Evolutionary conservation across 2,329 filamentous ascomycete genomes (phyloP).

Genomic region (Penicillium sp.): DNA sequence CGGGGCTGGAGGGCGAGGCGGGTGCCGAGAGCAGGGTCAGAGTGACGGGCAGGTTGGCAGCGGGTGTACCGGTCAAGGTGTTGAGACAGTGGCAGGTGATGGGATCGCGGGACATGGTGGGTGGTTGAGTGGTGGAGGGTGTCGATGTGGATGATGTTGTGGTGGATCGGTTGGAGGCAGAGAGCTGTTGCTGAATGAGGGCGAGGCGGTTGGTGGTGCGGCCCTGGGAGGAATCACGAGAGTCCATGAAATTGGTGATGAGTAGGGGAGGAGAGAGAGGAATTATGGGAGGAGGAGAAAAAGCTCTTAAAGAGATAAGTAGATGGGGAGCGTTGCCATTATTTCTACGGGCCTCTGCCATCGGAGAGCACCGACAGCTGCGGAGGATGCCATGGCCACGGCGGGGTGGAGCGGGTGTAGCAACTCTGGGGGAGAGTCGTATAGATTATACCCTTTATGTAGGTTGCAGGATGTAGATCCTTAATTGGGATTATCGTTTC

Average conservation of each 20-base stretch:
- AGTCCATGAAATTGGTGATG: slow-evolving; percentile 27
- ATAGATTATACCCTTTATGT: not conserved
- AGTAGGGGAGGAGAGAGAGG: slow-evolving; percentile 10
- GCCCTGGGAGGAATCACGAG: slow-evolving; percentile 28
- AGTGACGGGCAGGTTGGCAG: slow-evolving; percentile 55
- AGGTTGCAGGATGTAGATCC: not conserved
- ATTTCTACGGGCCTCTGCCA: slow-evolving; percentile 30
- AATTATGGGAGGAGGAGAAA: not conserved
- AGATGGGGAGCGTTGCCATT: not conserved
- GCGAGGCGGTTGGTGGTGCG: slow-evolving; percentile 42
- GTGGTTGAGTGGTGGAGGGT: slow-evolving; percentile 22
- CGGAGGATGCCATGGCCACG: slow-evolving; percentile 31
- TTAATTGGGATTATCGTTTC: no score
- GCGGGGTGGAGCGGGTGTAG: slow-evolving; percentile 8
- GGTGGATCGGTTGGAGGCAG: slow-evolving; percentile 19
- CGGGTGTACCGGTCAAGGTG: slow-evolving; percentile 53
- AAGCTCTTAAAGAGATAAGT: not conserved
- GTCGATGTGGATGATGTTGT: slow-evolving; percentile 9
- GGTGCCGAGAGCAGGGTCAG: slow-evolving; percentile 64
- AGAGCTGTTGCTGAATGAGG: slow-evolving; percentile 44
- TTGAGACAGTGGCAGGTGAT: slow-evolving; percentile 60
- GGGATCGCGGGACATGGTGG: slow-evolving; percentile 50
- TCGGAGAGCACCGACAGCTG: slow-evolving; percentile 46
- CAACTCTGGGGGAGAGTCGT: not conserved
- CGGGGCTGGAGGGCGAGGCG: slow-evolving; percentile 32